Conservation (phyloP, 768 basidiomycete genomes). For the Cystofilobasidium capitatum region DNA sequence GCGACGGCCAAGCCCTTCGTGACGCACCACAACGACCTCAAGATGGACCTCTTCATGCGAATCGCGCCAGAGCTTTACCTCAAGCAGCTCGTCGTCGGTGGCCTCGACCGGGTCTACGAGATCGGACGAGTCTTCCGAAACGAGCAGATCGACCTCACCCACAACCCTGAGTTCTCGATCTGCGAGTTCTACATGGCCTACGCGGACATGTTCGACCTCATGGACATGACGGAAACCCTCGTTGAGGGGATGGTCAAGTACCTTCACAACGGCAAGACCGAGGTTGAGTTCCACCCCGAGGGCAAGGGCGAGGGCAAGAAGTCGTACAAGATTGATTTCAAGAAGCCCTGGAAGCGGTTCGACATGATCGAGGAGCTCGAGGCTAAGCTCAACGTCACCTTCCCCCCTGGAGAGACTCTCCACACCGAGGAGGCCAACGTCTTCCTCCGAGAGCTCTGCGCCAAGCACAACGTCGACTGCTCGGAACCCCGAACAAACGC, state of each 20-base stretch:
- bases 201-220: slow-evolving; percentile 95
- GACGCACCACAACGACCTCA: slow-evolving; percentile 97
- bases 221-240: slow-evolving; percentile 91
- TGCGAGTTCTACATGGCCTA: slow-evolving; percentile 99
- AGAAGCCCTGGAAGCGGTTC: slow-evolving; percentile 93
- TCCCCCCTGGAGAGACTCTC: slow-evolving; percentile 83
- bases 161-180: slow-evolving; percentile 98
- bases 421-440: slow-evolving; percentile 78
- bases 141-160: slow-evolving; percentile 96
- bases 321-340: slow-evolving; percentile 71
- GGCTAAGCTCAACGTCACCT: slow-evolving; percentile 80
- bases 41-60: slow-evolving; percentile 91
- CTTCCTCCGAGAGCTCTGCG: slow-evolving; percentile 73
- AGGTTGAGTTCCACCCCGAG: slow-evolving; percentile 79
- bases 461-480: slow-evolving; percentile 94
- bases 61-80: slow-evolving; percentile 96
- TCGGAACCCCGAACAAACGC: slow-evolving; percentile 91
- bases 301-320: slow-evolving; percentile 60
- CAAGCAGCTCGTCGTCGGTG: slow-evolving; percentile 94
- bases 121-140: slow-evolving; percentile 97
- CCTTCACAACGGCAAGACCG: slow-evolving; percentile 69
- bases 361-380: slow-evolving; percentile 97
- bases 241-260: slow-evolving; percentile 83
- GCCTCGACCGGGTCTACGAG: slow-evolving; percentile 94
- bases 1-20: slow-evolving; percentile 98